phyloP scores from a whole-genome alignment of 768 basidiomycete species.

The Trametes cubensis region DNA sequence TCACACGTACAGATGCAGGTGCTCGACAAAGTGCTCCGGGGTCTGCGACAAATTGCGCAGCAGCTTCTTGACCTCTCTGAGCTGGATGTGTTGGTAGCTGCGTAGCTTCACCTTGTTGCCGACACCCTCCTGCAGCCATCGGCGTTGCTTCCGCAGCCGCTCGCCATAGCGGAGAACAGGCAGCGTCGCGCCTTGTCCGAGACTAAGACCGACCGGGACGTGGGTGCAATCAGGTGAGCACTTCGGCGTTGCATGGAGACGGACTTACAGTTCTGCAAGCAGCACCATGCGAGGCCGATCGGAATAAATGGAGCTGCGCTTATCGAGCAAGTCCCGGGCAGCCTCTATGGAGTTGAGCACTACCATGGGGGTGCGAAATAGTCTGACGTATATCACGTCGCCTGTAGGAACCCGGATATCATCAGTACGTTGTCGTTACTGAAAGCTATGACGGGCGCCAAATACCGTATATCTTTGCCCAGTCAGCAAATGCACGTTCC shows the following conservation, averaged over 20 bases:
- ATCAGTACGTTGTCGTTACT: no score
- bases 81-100: constrained; percentile 18
- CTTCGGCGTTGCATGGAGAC: no score
- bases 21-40: constrained; percentile 12
- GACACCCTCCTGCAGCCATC: constrained; percentile 22
- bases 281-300: constrained; percentile 29
- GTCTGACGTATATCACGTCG: constrained; percentile 18
- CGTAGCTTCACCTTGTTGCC: not conserved
- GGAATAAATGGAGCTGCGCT: constrained; percentile 31
- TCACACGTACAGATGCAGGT: constrained; percentile 1
- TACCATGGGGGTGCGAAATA: constrained; percentile 26
- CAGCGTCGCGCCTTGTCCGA: constrained; percentile 15
- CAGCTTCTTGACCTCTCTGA: constrained; percentile 9
- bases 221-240: not conserved
- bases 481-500: no score
- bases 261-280: constrained; percentile 22
- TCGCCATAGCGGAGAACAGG: constrained; percentile 11
- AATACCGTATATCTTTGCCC: no score
- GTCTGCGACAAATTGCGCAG: constrained; percentile 12
- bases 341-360: constrained; percentile 31
- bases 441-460: no score
- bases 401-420: constrained; percentile 7
- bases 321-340: constrained; percentile 34
- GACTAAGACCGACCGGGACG: constrained; percentile 1
- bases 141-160: constrained; percentile 17